Evolutionary conservation across 805 yeast genomes (phyloP), one percentile per base, ranked within the genome.

Genomic region (Wickerhamomyces bisporus): DNA sequence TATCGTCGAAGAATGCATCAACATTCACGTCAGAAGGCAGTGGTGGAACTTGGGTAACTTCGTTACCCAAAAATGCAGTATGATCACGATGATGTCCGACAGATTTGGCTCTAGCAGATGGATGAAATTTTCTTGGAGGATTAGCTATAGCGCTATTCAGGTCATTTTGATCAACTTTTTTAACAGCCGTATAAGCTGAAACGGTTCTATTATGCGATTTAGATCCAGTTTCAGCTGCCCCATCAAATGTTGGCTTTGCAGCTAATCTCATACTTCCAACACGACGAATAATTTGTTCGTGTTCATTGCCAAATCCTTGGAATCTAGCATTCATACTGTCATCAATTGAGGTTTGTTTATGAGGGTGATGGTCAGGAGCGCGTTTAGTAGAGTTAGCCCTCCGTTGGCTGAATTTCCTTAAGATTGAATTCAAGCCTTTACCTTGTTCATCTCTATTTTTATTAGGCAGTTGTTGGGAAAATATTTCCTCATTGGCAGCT

Each of bases 51-150:
- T 44, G 38, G 15, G 30, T 39, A 11, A 35, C 21, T 6, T 43
- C 44, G 30, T 27, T 30, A 11, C 31, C 17, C 3, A 32, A 33
- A 38, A 38, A 18, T 17, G 38, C 33, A 33, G 38, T 42, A 14
- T 34, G 39, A 16, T 79, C 81, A 49, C 77, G 80, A 53, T 86
- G 74, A 57, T 86, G 91, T n/a, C 89, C 88, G 34, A 86, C 79
- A 16, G 95, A 83, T 55, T 84, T 86, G 3, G 95, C 94, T 51
- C 95, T 75, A 1, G 94, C 95, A 12, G 87, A 77, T 26, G 95
- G 94, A 58, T 86, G 95, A 41, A 54, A 58, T 45, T 60, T 66
- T 26, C 61, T 58, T 19, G 56, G 50, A 2, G 52, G 39, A 32
- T 43, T 47, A 14, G 35, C 5, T 42, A 40, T 19, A 44, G 52